A percentile compares a stretch with the other conserved stretches of the same genome.
These are phyloP conservation scores for Monilinia vaccinii-corymbosi DNA, from an alignment of 2,329 filamentous ascomycete genomes.

Conservation along the genomic window DNA sequence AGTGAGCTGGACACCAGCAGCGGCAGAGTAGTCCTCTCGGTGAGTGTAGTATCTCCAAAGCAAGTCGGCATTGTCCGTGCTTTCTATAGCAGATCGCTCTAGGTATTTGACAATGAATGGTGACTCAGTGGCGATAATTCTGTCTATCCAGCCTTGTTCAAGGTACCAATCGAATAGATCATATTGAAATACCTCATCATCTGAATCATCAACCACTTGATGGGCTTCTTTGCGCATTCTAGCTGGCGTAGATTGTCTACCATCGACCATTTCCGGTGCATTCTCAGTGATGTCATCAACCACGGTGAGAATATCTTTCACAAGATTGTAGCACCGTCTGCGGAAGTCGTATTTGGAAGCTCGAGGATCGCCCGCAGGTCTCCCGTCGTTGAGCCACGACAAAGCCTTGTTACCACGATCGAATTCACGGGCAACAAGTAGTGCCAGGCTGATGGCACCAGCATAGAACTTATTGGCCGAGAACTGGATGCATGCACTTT, in stretches of 20 bases:
- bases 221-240: conserved; percentile 84
- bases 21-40: conserved; percentile 73
- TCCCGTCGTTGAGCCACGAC: conserved; percentile 79
- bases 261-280: conserved; percentile 68
- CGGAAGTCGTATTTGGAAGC: conserved; percentile 51
- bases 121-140: conserved; percentile 76
- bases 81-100: conserved; percentile 61
- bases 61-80: conserved; percentile 75
- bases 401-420: conserved; percentile 82
- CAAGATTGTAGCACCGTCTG: conserved; percentile 74
- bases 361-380: conserved; percentile 62
- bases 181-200: conserved; percentile 91
- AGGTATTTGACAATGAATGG: conserved; percentile 82
- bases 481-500: conserved; percentile 71
- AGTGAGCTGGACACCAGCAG: conserved; percentile 75
- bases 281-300: conserved; percentile 63
- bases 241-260: conserved; percentile 63
- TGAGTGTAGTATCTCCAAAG: conserved; percentile 90
- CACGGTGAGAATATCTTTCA: conserved; percentile 70
- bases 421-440: conserved; percentile 73
- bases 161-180: conserved; percentile 99
- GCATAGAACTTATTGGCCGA: conserved; percentile 80
- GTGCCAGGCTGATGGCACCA: conserved; percentile 78
- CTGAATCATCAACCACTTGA: conserved; percentile 75
- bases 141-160: conserved; percentile 71